These are phyloP conservation scores for Akanthomyces dipterigenus DNA, from an alignment of 2,329 filamentous ascomycete genomes.

Conservation along the genomic window DNA sequence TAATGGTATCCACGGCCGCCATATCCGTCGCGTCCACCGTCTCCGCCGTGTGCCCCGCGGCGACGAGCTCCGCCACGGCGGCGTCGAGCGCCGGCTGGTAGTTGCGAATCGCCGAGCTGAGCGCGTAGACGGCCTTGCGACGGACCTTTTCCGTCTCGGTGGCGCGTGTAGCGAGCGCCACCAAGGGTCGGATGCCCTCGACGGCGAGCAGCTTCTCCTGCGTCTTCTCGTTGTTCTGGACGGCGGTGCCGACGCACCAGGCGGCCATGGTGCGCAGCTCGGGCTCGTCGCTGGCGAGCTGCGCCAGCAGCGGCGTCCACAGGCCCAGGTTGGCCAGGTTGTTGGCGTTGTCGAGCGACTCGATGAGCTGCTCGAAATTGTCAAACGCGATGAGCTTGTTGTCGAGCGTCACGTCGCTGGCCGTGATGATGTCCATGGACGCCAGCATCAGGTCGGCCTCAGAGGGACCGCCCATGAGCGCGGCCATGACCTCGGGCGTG, in stretches of 20 bases:
- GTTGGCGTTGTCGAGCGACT: constrained; percentile 94
- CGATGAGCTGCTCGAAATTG: constrained; percentile 90
- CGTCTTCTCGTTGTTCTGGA: constrained; percentile 86
- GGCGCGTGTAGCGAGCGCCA: constrained; percentile 54
- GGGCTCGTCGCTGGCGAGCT: constrained; percentile 59
- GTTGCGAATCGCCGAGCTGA: constrained; percentile 82
- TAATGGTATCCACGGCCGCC: constrained; percentile 73
- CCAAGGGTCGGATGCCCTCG: constrained; percentile 65
- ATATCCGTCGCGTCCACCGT: constrained; percentile 80
- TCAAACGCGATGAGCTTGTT: constrained; percentile 81
- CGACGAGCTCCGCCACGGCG: constrained; percentile 54
- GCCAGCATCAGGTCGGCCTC: constrained; percentile 90
- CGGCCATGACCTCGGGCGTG: constrained; percentile 62
- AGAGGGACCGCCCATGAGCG: constrained; percentile 76
- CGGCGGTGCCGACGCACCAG: constrained; percentile 91
- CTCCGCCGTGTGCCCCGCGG: constrained; percentile 24
- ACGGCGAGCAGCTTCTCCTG: constrained; percentile 63
- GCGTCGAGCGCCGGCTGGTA: constrained; percentile 76
- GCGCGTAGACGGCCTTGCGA: constrained; percentile 81
- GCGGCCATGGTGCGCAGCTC: constrained; percentile 79
- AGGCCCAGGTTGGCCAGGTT: constrained; percentile 73
- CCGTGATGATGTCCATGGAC: constrained; percentile 69
- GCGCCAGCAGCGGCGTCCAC: constrained; percentile 72
- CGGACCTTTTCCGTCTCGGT: constrained; percentile 59
- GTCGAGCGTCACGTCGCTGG: constrained; percentile 56